Evolutionary conservation across 1,139 yeast genomes (phyloP).

Genomic region (Nakaseomyces bracarensis): DNA sequence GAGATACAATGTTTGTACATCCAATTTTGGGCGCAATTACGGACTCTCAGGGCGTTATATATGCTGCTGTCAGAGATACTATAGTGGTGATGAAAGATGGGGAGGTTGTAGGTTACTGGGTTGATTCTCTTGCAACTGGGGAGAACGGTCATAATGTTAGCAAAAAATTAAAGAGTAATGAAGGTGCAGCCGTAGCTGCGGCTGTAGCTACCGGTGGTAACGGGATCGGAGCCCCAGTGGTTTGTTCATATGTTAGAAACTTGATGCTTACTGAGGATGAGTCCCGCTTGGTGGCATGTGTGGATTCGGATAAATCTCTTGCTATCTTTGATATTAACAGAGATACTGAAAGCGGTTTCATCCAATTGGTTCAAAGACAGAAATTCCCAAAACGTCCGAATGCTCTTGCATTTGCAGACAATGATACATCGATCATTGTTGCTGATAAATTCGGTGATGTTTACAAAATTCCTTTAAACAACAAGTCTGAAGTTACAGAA

Average conservation of each 20-base stretch:
- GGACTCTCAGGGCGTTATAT: background rate
- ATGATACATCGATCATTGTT: slow-evolving; percentile 47
- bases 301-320: slow-evolving; percentile 78
- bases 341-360: slow-evolving; percentile 29
- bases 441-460: slow-evolving; percentile 99
- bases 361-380: slow-evolving; percentile 58
- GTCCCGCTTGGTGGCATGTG: slow-evolving; percentile 52
- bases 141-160: slow-evolving; percentile 16
- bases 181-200: slow-evolving; percentile 17
- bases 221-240: slow-evolving; percentile 48
- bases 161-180: slow-evolving; percentile 35
- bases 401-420: slow-evolving; percentile 55
- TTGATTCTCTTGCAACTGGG: slow-evolving; percentile 39
- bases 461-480: slow-evolving; percentile 44
- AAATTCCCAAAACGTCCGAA: slow-evolving; percentile 85
- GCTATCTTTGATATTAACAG: slow-evolving; percentile 46
- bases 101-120: slow-evolving; percentile 45
- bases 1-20: slow-evolving; percentile 6
- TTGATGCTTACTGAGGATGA: slow-evolving; percentile 48
- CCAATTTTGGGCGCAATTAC: background rate
- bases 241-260: slow-evolving; percentile 58
- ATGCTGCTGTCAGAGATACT: slow-evolving; percentile 1
- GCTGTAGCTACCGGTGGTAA: slow-evolving; percentile 3
- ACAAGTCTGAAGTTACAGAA: slow-evolving; percentile 6
- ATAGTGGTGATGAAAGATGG: background rate